Percentiles rank a stretch among this genome's conserved stretches.
phyloP scores from a whole-genome alignment of 106 monocot genomes.

The Triglochin maritima region DNA sequence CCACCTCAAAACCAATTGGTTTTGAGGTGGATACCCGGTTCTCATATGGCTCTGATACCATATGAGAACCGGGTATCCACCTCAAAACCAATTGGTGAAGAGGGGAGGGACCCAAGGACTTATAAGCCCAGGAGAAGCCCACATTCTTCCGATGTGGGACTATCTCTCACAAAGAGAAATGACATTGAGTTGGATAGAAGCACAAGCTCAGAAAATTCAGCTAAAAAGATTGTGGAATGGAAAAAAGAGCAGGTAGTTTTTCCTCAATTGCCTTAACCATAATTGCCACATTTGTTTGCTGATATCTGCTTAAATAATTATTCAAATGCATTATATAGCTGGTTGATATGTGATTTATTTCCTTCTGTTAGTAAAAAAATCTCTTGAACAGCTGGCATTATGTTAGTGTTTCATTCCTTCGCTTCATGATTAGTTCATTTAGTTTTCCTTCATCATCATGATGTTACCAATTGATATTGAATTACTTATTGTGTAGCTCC shows the following conservation, averaged over 20 bases:
- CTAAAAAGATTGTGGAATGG: conserved; percentile 1
- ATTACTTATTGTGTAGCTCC: conserved; percentile 6
- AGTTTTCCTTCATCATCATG: no score
- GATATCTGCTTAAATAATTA: not conserved
- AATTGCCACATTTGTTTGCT: not conserved
- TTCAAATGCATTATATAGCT: not conserved
- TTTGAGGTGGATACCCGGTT: no score
- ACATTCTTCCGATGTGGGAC: no score
- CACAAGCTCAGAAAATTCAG: conserved; percentile 1
- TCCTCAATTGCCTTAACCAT: not conserved
- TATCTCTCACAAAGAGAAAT: no score
- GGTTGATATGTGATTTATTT: not conserved
- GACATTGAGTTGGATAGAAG: no score
- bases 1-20: no score
- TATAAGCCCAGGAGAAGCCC: no score
- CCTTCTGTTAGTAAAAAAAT: not conserved
- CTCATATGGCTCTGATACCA: no score
- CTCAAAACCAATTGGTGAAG: conserved; percentile 30
- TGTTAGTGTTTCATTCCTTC: not conserved
- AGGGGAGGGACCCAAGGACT: no score
- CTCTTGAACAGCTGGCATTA: not conserved
- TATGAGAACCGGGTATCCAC: no score
- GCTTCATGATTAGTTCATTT: not conserved
- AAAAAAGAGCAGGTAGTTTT: conserved; percentile 22
- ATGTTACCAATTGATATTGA: no score